phyloP scores from a whole-genome alignment of 306 rosid species.

The Medicago arabica region DNA sequence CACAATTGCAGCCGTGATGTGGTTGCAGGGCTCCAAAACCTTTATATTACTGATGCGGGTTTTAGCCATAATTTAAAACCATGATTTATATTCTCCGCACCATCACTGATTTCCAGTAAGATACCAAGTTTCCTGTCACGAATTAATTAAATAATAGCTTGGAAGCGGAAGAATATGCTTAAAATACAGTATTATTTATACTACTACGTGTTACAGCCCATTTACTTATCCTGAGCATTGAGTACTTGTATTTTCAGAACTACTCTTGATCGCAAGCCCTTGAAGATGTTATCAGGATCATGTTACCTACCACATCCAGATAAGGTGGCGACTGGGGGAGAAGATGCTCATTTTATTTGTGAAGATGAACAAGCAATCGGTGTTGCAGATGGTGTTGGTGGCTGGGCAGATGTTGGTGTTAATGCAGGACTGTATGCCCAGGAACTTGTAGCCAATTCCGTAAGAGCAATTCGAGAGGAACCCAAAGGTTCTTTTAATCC shows the following conservation, averaged over 20 bases:
- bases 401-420: conserved; percentile 96
- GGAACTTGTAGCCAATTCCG: conserved; percentile 76
- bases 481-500: conserved; percentile 71
- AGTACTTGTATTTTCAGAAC: conserved; percentile 50
- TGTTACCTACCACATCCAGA: conserved; percentile 94
- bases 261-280: conserved; percentile 48
- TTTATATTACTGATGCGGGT: neutral
- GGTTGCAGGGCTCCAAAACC: neutral
- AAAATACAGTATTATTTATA: neutral
- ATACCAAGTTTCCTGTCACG: conserved; percentile 26
- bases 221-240: conserved; percentile 26
- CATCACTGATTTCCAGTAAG: neutral
- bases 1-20: neutral
- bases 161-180: neutral
- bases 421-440: conserved; percentile 78
- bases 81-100: neutral
- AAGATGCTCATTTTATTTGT: conserved; percentile 94
- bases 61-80: neutral
- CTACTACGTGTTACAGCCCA: neutral
- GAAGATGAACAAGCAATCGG: conserved; percentile 76
- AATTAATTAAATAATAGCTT: conserved; percentile 21
- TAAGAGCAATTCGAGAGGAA: conserved; percentile 72
- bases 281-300: conserved; percentile 80
- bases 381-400: conserved; percentile 96
- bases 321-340: conserved; percentile 88